These are phyloP conservation scores for Alternaria sp. DNA, from an alignment of 2,329 filamentous ascomycete genomes.

Conservation along the genomic window DNA sequence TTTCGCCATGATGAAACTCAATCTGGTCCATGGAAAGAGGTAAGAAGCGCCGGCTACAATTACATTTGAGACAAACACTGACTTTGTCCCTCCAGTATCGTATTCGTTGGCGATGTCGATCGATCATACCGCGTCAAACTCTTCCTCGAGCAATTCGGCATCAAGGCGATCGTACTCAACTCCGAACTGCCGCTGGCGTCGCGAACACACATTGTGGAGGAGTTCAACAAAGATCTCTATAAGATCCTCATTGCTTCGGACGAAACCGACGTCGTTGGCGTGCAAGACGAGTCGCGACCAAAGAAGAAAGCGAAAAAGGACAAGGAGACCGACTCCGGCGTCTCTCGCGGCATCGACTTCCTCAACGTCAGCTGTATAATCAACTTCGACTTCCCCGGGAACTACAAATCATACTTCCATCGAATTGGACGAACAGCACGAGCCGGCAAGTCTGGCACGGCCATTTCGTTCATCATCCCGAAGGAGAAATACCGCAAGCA, in stretches of 20 bases:
- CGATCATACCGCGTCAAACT: conserved; percentile 90
- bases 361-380: conserved; percentile 82
- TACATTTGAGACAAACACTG: background rate
- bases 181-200: conserved; percentile 94
- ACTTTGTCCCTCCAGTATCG: conserved; percentile 59
- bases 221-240: conserved; percentile 96
- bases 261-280: conserved; percentile 82
- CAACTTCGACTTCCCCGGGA: conserved; percentile 93
- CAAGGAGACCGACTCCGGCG: conserved; percentile 79
- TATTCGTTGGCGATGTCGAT: conserved; percentile 87
- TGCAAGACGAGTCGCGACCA: conserved; percentile 52
- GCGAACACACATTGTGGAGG: conserved; percentile 90
- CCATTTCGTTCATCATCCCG: conserved; percentile 92
- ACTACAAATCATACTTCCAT: conserved; percentile 93
- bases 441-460: conserved; percentile 90
- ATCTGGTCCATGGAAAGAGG: conserved; percentile 86
- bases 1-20: conserved; percentile 94
- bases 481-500: conserved; percentile 84
- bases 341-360: conserved; percentile 97
- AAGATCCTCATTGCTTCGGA: conserved; percentile 98
- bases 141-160: conserved; percentile 95
- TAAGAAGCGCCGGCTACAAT: background rate
- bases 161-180: conserved; percentile 91
- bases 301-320: conserved; percentile 64
- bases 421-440: conserved; percentile 92